Evolutionary conservation across 2,329 filamentous ascomycete genomes (phyloP).

Genomic region (Ophiostoma sp.): DNA sequence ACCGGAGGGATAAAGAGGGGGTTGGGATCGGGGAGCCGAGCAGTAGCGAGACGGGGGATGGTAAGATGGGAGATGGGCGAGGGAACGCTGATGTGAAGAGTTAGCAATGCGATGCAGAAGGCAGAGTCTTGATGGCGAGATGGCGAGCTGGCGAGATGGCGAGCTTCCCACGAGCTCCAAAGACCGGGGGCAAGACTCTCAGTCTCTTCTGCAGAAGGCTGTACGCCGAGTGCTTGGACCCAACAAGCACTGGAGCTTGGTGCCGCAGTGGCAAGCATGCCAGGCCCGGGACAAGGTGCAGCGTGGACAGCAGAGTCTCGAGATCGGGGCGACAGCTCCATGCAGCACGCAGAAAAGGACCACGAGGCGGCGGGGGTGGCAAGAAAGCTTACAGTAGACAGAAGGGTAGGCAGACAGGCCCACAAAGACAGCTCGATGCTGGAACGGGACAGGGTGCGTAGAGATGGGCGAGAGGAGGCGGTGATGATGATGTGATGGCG

Average conservation of each 20-base stretch:
- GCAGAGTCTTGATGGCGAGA: background rate
- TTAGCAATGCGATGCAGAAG: background rate
- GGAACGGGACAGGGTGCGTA: constrained; percentile 8
- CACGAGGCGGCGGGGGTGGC: background rate
- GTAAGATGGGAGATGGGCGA: background rate
- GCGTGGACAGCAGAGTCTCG: background rate
- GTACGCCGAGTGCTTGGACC: too few species aligned
- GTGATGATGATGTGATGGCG: constrained; percentile 16
- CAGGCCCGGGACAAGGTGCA: too few species aligned
- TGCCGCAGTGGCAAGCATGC: too few species aligned
- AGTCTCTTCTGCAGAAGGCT: too few species aligned
- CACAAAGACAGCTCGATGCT: constrained; percentile 8
- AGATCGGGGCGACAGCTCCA: background rate
- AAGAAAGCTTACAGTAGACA: constrained; percentile 18
- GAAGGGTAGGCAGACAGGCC: constrained; percentile 14
- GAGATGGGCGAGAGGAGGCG: constrained; percentile 6
- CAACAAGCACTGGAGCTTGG: too few species aligned
- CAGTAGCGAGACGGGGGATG: constrained; percentile 4
- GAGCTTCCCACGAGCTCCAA: too few species aligned
- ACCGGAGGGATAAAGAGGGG: constrained; percentile 14
- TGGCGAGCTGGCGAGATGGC: background rate
- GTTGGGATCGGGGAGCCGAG: constrained; percentile 12
- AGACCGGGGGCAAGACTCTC: too few species aligned
- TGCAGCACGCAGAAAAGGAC: background rate
- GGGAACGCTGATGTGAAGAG: background rate